phyloP scores from a whole-genome alignment of 352 stramenopile genomes.

The Phytophthora multivora region DNA sequence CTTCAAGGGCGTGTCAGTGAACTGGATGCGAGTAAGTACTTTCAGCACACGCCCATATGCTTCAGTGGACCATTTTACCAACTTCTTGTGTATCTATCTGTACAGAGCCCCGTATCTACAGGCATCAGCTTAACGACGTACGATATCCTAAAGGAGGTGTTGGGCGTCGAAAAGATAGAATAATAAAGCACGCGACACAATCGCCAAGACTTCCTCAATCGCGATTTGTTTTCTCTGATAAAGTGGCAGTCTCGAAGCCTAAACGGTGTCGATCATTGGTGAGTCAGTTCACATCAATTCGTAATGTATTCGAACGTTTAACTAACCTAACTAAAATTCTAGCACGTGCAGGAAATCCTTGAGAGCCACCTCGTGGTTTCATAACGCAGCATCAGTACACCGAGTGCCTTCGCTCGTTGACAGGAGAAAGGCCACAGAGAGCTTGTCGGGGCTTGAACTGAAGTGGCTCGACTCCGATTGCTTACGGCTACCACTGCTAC shows the following conservation, averaged over 20 bases:
- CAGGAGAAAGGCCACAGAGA: constrained; percentile 29
- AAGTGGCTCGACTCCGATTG: neutral
- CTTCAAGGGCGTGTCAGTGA: constrained; percentile 88
- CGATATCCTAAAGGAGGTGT: constrained; percentile 86
- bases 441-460: constrained; percentile 14
- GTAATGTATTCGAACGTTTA: too few relatives aligned
- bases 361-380: neutral
- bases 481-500: neutral
- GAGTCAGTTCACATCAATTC: too few relatives aligned
- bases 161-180: constrained; percentile 83
- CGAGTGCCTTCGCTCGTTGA: constrained; percentile 11
- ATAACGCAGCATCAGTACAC: neutral
- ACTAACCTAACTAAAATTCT: too few relatives aligned
- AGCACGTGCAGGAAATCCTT: too few relatives aligned
- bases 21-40: constrained; percentile 83
- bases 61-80: neutral
- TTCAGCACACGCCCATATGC: neutral
- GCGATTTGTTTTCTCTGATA: neutral
- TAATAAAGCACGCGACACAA: constrained; percentile 20
- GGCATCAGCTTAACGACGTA: constrained; percentile 89
- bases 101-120: constrained; percentile 80
- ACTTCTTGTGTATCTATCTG: constrained; percentile 4
- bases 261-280: too few relatives aligned
- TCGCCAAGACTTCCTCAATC: neutral
- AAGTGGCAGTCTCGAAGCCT: too few relatives aligned